Evolutionary conservation across 2,329 filamentous ascomycete genomes (phyloP).

Genomic region (Cytospora chrysosperma): DNA sequence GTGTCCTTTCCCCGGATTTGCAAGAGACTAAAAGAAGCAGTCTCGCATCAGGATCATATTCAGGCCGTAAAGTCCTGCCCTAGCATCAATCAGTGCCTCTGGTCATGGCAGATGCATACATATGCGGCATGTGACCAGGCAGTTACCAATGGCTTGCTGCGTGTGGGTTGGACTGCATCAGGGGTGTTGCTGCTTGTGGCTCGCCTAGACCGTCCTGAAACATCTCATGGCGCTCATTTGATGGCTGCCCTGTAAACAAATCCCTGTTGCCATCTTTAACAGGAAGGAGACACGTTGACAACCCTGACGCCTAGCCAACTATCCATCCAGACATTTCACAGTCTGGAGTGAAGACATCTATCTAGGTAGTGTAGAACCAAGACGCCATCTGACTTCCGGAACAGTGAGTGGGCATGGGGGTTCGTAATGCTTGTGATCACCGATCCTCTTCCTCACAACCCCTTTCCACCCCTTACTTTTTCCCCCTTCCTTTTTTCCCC

Average conservation of each 20-base stretch:
- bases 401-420: background rate
- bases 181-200: no score
- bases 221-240: background rate
- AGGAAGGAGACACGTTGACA: background rate
- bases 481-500: background rate
- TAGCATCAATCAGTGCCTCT: background rate
- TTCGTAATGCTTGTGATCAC: background rate
- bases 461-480: background rate
- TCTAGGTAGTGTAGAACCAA: no score
- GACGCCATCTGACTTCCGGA: background rate
- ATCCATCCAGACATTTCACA: background rate
- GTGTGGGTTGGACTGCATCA: background rate
- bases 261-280: background rate
- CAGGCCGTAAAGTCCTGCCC: background rate
- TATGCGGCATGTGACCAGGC: background rate
- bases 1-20: background rate
- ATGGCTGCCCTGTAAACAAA: background rate
- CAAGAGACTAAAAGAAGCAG: background rate
- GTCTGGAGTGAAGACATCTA: background rate
- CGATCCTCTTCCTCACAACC: background rate
- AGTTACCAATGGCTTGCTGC: background rate
- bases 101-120: background rate
- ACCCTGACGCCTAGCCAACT: background rate
- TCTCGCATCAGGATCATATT: background rate
- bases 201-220: background rate